Evolutionary conservation across 441 rosid species (phyloP), one percentile per base, ranked within the genome.

Genomic region (Bocquillonia castaneifolia): DNA sequence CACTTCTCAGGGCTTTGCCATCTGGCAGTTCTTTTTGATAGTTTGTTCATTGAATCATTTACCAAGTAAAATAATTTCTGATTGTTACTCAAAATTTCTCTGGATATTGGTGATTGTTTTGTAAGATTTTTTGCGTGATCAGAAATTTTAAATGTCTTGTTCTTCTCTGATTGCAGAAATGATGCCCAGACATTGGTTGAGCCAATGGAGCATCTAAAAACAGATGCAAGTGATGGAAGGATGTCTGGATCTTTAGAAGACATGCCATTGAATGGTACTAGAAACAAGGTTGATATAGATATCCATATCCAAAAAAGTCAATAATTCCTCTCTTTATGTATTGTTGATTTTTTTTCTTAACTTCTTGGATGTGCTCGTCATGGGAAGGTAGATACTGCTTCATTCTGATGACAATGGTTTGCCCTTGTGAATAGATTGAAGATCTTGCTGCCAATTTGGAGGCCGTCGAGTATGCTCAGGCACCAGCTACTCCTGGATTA

Each of bases 401-500:
- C 50, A 40, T 44, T 54, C 63, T 70, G 42, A 64, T 50, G 17
- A 66, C 74, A 63, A 52, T 54, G 67, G 68, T 62, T 75, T 72
- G 54, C 57, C 51, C 61, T 74, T 79, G 56, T 74, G 54, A 71
- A 59, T 86, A 92, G 97, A 75, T 74, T 72, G 88, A 78, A 70
- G 83, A 63, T 78, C 72, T 57, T 51, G 74, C 62, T 63, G 73
- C 77, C 74, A 66, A 72, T 79, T 77, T 85, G 76, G 93, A 88
- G 72, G 71, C 66, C 56, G 10, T 68, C 8, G 97, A 85, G 76
- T 86, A 83, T 79, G 95, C 95, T 17, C 89, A 90, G 79, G 98
- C 97, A 73, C 97, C 93, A 66, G 82, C 85, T 57, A 90, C 96
- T 71, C 98, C 99, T 72, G 92, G 91, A 71, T 72, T 92, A 74